Conservation (phyloP, 768 basidiomycete species). For the Pulveroboletus ravenelii region DNA sequence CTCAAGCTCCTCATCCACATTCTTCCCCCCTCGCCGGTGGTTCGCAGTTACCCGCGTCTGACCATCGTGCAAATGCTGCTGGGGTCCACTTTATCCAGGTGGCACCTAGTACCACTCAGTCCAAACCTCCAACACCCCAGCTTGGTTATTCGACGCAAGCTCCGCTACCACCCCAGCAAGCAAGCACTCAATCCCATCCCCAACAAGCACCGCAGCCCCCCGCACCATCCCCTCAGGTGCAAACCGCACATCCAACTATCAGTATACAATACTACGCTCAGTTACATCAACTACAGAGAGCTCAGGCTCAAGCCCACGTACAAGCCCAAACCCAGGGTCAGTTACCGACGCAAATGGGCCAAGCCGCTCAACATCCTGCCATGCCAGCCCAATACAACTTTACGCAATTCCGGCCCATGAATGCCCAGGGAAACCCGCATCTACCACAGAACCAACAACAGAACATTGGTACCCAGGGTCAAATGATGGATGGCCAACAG, state of each 20-base stretch:
- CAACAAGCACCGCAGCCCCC: conserved; percentile 23
- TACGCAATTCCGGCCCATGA: conserved; percentile 32
- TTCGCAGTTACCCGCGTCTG: conserved; percentile 25
- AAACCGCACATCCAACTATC: conserved; percentile 15
- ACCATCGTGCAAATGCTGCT: conserved; percentile 20
- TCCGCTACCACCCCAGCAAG: conserved; percentile 18
- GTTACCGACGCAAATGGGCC: conserved; percentile 22
- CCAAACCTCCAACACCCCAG: conserved; percentile 31
- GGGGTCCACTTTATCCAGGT: conserved; percentile 27
- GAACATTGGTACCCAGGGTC: conserved; percentile 22
- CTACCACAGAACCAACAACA: conserved; percentile 28
- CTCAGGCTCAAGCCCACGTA: conserved; percentile 21
- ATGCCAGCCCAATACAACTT: conserved; percentile 32
- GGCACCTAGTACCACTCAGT: conserved; percentile 15
- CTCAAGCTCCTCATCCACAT: conserved; percentile 26
- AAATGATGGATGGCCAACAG: conserved; percentile 25
- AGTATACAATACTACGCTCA: conserved; percentile 18
- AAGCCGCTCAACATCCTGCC: conserved; percentile 23
- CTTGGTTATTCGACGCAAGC: conserved; percentile 21
- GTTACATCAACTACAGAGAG: conserved; percentile 16
- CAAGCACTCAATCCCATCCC: conserved; percentile 19
- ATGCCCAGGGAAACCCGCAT: conserved; percentile 25
- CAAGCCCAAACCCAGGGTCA: conserved; percentile 20
- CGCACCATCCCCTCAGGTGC: conserved; percentile 16
- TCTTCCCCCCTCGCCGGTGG: conserved; percentile 29